phyloP scores from a whole-genome alignment of 2,329 filamentous ascomycete species.

The Ceratocystis albifundus region DNA sequence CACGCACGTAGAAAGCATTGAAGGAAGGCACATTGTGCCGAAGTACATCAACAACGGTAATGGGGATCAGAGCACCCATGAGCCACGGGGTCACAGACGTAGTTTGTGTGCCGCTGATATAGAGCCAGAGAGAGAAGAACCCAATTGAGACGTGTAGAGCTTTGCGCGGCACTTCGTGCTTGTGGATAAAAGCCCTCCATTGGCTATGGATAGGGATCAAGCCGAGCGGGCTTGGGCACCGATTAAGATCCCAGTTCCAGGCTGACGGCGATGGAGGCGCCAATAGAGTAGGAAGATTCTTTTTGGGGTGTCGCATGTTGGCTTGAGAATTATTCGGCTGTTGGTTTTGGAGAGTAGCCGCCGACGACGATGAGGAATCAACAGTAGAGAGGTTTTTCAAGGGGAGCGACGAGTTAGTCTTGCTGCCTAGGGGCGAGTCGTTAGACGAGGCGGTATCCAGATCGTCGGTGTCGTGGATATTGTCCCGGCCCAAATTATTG shows the following conservation, averaged over 20 bases:
- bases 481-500: not conserved
- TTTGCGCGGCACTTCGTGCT: conserved; percentile 93
- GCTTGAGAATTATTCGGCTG: not conserved
- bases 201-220: conserved; percentile 90
- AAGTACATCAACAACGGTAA: conserved; percentile 67
- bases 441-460: conserved; percentile 19
- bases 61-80: conserved; percentile 68
- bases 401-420: not conserved
- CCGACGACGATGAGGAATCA: not conserved
- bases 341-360: not conserved
- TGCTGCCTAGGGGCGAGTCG: conserved; percentile 14
- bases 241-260: conserved; percentile 81
- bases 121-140: conserved; percentile 81
- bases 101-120: conserved; percentile 66
- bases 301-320: conserved; percentile 25
- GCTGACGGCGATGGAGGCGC: conserved; percentile 53
- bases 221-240: conserved; percentile 83
- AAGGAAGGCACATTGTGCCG: conserved; percentile 71
- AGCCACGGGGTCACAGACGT: conserved; percentile 71
- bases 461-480: conserved; percentile 1
- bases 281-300: conserved; percentile 50
- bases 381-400: not conserved
- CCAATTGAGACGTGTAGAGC: conserved; percentile 90
- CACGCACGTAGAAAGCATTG: conserved; percentile 76
- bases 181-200: conserved; percentile 86